Conservation (phyloP, 2,329 filamentous ascomycete genomes). For the Proliferodiscus dingleyae region DNA sequence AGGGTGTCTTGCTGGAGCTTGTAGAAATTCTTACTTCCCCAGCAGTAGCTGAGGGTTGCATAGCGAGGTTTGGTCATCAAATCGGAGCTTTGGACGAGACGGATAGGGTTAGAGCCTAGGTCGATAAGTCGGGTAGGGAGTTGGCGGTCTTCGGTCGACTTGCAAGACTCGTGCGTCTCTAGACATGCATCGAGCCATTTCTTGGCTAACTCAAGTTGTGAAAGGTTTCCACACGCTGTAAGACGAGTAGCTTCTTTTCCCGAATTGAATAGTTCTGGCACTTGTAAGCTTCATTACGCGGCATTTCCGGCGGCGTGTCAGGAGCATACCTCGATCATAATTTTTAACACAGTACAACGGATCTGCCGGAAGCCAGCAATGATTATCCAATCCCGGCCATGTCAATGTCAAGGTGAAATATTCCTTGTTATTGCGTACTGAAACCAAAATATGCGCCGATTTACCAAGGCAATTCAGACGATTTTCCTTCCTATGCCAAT, state of each 20-base stretch:
- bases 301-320: not conserved
- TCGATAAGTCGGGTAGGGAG: slow-evolving; percentile 6
- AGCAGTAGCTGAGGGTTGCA: slow-evolving; percentile 20
- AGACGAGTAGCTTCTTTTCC: not conserved
- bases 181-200: slow-evolving; percentile 5
- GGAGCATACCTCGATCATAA: not conserved
- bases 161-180: slow-evolving; percentile 5
- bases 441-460: not conserved
- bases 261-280: slow-evolving; percentile 1
- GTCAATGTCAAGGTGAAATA: not conserved
- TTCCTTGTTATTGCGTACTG: not conserved
- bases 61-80: slow-evolving; percentile 9
- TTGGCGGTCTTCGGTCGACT: slow-evolving; percentile 1
- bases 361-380: slow-evolving; percentile 2
- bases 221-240: not conserved
- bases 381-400: not conserved
- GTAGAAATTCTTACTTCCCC: slow-evolving; percentile 12
- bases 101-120: slow-evolving; percentile 1
- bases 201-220: slow-evolving; percentile 1
- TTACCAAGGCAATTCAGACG: slow-evolving; percentile 1
- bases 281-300: not conserved
- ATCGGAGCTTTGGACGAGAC: slow-evolving; percentile 4
- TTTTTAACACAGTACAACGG: slow-evolving; percentile 1
- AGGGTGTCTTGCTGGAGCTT: slow-evolving; percentile 7
- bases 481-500: slow-evolving; percentile 2